Conservation (phyloP, 2,329 filamentous ascomycete species). For the Stagonosporopsis cucurbitacearum region DNA sequence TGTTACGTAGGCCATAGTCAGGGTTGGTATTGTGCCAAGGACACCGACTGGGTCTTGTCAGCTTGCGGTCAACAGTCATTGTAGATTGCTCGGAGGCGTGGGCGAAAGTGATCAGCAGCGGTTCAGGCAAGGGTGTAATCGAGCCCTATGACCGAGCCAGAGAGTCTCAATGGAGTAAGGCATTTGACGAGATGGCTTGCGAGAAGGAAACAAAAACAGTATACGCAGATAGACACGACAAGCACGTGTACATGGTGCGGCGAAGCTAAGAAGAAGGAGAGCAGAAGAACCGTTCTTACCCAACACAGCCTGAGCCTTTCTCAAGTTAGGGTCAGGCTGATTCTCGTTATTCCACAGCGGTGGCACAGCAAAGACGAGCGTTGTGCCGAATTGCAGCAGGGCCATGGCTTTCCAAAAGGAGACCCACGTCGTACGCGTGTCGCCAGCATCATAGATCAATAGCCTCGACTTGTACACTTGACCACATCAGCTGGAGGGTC, state of each 20-base stretch:
- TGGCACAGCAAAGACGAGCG: constrained; percentile 41
- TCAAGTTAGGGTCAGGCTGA: constrained; percentile 37
- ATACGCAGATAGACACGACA: no score
- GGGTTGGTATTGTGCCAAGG: constrained; percentile 40
- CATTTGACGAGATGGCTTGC: background rate
- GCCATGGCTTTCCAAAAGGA: constrained; percentile 47
- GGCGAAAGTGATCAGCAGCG: background rate
- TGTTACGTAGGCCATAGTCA: constrained; percentile 44
- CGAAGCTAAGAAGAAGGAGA: background rate
- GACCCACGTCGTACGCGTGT: constrained; percentile 45
- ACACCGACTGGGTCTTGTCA: constrained; percentile 33
- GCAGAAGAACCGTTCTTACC: constrained; percentile 27
- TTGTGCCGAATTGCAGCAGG: constrained; percentile 44
- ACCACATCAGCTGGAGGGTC: background rate
- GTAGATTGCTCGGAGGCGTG: background rate
- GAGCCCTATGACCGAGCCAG: no score
- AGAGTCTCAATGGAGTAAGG: no score
- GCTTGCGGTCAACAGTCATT: background rate
- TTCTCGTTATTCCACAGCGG: constrained; percentile 44
- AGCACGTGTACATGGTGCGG: no score
- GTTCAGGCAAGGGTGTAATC: background rate
- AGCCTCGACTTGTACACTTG: constrained; percentile 37
- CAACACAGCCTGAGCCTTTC: constrained; percentile 36
- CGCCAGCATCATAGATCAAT: constrained; percentile 48
- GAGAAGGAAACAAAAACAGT: background rate